phyloP scores from a whole-genome alignment of 345 rosid genomes.

The Euclidium syriacum region DNA sequence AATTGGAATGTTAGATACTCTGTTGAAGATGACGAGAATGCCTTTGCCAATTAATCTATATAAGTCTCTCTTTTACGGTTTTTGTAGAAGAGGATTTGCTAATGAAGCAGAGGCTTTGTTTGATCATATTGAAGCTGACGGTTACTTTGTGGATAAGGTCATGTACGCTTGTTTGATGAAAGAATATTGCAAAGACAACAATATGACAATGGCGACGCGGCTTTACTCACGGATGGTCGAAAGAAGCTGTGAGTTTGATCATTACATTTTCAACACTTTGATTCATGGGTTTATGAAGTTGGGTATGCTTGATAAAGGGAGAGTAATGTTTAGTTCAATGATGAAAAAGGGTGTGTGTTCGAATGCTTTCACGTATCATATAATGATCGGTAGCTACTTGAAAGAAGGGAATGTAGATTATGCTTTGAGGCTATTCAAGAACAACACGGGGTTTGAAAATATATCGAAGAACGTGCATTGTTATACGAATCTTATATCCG shows the following conservation, averaged over 20 bases:
- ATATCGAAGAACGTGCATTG: slow-evolving; percentile 43
- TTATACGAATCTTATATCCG: slow-evolving; percentile 49
- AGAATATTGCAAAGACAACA: slow-evolving; percentile 43
- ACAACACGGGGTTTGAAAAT: slow-evolving; percentile 21
- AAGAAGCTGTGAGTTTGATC: slow-evolving; percentile 47
- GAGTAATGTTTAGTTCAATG: slow-evolving; percentile 41
- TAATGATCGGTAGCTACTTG: slow-evolving; percentile 55
- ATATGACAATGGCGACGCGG: slow-evolving; percentile 58
- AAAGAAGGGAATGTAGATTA: slow-evolving; percentile 45
- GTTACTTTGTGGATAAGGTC: slow-evolving; percentile 45
- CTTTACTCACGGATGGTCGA: slow-evolving; percentile 59
- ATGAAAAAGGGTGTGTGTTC: slow-evolving; percentile 32
- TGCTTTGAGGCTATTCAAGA: slow-evolving; percentile 41
- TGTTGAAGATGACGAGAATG: slow-evolving; percentile 38
- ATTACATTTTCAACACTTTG: slow-evolving; percentile 50
- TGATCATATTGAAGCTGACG: slow-evolving; percentile 48
- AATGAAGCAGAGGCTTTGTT: slow-evolving; percentile 49
- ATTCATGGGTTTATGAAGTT: slow-evolving; percentile 51
- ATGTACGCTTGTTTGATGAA: slow-evolving; percentile 58
- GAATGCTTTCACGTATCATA: slow-evolving; percentile 42
- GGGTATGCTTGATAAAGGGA: slow-evolving; percentile 48
- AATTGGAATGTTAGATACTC: slow-evolving; percentile 38
- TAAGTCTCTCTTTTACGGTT: slow-evolving; percentile 57
- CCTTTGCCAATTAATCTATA: slow-evolving; percentile 37
- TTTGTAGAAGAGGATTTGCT: slow-evolving; percentile 46